phyloP scores from a whole-genome alignment of 345 rosid species.

The Angophora floribunda region DNA sequence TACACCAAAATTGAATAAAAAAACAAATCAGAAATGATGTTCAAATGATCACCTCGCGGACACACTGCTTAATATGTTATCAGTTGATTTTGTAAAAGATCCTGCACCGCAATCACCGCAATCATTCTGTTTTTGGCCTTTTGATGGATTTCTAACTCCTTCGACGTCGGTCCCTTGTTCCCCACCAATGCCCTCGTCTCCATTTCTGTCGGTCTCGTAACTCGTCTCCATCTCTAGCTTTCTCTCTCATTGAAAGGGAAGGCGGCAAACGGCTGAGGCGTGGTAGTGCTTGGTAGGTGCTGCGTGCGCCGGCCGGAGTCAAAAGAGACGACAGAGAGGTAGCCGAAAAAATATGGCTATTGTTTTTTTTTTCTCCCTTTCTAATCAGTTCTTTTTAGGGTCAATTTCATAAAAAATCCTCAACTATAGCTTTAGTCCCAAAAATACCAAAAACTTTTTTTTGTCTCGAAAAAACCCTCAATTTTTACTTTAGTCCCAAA shows the following conservation, averaged over 20 bases:
- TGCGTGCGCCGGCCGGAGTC: not conserved
- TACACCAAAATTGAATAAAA: too few relatives aligned
- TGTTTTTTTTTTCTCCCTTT: not conserved
- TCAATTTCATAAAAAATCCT: too few relatives aligned
- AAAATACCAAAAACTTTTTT: too few relatives aligned
- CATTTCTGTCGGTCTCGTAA: not conserved
- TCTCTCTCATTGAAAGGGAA: not conserved
- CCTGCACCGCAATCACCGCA: not conserved
- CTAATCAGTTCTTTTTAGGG: not conserved
- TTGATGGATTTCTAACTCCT: too few relatives aligned
- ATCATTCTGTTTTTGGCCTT: too few relatives aligned
- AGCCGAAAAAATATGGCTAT: not conserved
- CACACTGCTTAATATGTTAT: too few relatives aligned
- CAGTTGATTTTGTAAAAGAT: not conserved
- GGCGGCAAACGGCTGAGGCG: not conserved
- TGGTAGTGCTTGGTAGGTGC: not conserved
- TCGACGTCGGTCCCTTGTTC: too few relatives aligned
- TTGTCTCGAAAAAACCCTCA: too few relatives aligned
- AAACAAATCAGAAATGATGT: not conserved
- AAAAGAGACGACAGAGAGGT: too few relatives aligned
- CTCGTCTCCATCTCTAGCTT: not conserved
- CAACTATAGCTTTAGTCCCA: too few relatives aligned
- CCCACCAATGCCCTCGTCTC: not conserved
- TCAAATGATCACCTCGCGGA: not conserved
- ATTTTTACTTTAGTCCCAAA: too few relatives aligned